Conservation (phyloP, 2,329 filamentous ascomycete species). For the Alternaria hordeiaustralica region DNA sequence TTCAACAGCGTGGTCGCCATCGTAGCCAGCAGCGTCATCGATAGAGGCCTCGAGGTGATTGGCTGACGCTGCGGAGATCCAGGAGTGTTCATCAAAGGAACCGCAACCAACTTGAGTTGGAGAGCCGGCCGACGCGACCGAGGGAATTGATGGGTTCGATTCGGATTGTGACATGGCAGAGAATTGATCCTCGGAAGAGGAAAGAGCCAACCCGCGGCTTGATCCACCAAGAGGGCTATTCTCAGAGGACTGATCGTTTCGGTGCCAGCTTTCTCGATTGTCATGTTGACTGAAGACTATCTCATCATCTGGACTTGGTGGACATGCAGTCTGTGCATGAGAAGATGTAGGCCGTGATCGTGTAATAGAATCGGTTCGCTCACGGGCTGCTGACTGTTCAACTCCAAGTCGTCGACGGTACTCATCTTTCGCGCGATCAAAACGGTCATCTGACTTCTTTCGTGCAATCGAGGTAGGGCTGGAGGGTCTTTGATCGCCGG, state of each 20-base stretch:
- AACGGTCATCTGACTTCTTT: constrained; percentile 40
- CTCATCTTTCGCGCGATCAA: constrained; percentile 49
- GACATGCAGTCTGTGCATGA: constrained; percentile 48
- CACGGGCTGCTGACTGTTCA: constrained; percentile 39
- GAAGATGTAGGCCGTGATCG: constrained; percentile 36
- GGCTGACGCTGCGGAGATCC: constrained; percentile 32
- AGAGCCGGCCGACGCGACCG: constrained; percentile 56
- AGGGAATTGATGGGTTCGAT: constrained; percentile 60
- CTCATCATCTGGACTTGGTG: constrained; percentile 57
- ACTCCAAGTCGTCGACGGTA: constrained; percentile 44
- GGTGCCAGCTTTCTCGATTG: constrained; percentile 38
- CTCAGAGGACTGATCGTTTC: constrained; percentile 45
- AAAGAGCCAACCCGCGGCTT: constrained; percentile 47
- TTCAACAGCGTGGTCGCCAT: constrained; percentile 50
- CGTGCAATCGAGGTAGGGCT: constrained; percentile 21
- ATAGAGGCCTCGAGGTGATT: constrained; percentile 34
- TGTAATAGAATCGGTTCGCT: constrained; percentile 27
- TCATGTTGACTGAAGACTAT: constrained; percentile 34
- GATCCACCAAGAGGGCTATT: constrained; percentile 49
- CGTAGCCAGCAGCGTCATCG: constrained; percentile 49
- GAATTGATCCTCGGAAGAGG: constrained; percentile 57
- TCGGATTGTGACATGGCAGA: constrained; percentile 58
- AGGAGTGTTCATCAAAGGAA: constrained; percentile 23
- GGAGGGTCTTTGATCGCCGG: constrained; percentile 2
- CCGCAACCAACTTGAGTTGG: constrained; percentile 50